phyloP scores from a whole-genome alignment of 371 early-diverging fungal genomes.

The Smittium culicis region DNA sequence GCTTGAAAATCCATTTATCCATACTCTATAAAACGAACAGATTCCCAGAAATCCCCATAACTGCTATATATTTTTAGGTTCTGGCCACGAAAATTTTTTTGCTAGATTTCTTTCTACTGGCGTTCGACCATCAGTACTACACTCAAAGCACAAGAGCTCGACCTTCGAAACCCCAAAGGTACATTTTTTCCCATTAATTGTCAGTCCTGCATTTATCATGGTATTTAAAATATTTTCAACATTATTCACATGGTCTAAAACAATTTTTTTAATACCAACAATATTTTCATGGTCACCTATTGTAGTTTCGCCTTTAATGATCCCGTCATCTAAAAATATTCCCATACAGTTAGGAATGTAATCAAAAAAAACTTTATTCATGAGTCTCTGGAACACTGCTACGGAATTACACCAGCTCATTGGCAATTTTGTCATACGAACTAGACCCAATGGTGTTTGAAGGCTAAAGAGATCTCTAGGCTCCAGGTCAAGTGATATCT shows the following conservation, averaged over 20 bases:
- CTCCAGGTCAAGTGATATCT: slow-evolving; percentile 14
- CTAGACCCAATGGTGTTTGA: slow-evolving; percentile 20
- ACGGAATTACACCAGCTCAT: slow-evolving; percentile 25
- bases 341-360: slow-evolving; percentile 13
- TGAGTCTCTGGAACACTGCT: slow-evolving; percentile 15
- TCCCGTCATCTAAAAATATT: slow-evolving; percentile 22
- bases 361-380: slow-evolving; percentile 12
- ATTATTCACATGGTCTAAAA: slow-evolving; percentile 9
- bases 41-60: too few relatives aligned
- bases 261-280: not conserved
- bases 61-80: too few relatives aligned
- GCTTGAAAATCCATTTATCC: too few relatives aligned
- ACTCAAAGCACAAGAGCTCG: not conserved
- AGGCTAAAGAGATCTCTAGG: slow-evolving; percentile 20
- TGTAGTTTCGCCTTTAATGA: slow-evolving; percentile 7
- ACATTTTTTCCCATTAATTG: slow-evolving; percentile 11
- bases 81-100: too few relatives aligned
- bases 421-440: slow-evolving; percentile 21
- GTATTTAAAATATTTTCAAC: slow-evolving; percentile 2
- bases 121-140: too few relatives aligned
- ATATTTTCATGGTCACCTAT: not conserved
- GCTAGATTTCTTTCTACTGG: too few relatives aligned
- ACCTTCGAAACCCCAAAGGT: slow-evolving; percentile 11
- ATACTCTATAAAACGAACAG: too few relatives aligned
- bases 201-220: slow-evolving; percentile 10